Conservation (phyloP, 495 filamentous ascomycete species). For the Penicillium maclennaniae region DNA sequence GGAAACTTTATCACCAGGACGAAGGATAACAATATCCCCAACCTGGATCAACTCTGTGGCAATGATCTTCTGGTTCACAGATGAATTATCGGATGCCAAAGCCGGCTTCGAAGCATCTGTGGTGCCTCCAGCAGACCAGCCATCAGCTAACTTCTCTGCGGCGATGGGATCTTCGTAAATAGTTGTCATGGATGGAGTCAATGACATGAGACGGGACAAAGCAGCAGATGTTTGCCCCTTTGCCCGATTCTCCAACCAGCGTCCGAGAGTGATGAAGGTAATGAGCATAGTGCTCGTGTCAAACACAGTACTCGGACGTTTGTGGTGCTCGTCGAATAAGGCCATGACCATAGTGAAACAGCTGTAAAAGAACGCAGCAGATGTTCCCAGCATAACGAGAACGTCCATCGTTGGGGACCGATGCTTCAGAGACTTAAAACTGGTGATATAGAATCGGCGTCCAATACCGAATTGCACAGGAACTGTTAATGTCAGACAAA, state of each 20-base stretch:
- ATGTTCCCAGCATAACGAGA: conserved; percentile 88
- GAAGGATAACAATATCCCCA: conserved; percentile 87
- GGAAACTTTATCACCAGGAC: conserved; percentile 93
- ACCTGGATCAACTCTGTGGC: conserved; percentile 94
- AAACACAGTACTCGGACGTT: conserved; percentile 80
- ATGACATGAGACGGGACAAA: conserved; percentile 89
- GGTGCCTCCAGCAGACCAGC: conserved; percentile 48
- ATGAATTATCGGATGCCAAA: conserved; percentile 47
- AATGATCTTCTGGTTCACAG: conserved; percentile 71
- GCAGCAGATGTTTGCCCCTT: conserved; percentile 97
- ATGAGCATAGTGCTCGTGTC: conserved; percentile 99
- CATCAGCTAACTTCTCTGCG: conserved; percentile 81
- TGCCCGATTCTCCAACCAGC: conserved; percentile 90
- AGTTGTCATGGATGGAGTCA: conserved; percentile 93
- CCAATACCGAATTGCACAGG: conserved; percentile 97
- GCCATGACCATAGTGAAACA: conserved; percentile 83
- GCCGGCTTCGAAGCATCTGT: conserved; percentile 40
- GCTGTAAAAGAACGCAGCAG: conserved; percentile 97
- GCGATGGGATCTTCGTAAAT: conserved; percentile 98
- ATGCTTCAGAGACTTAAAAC: conserved; percentile 87
- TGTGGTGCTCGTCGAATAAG: conserved; percentile 63
- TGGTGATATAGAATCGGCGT: conserved; percentile 83
- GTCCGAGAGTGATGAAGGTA: conserved; percentile 88
- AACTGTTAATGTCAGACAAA: conserved; percentile 78
- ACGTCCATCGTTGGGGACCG: conserved; percentile 96